These are phyloP conservation scores for Sutorius eximius DNA, from an alignment of 1,284 basidiomycete genomes.

Conservation along the genomic window DNA sequence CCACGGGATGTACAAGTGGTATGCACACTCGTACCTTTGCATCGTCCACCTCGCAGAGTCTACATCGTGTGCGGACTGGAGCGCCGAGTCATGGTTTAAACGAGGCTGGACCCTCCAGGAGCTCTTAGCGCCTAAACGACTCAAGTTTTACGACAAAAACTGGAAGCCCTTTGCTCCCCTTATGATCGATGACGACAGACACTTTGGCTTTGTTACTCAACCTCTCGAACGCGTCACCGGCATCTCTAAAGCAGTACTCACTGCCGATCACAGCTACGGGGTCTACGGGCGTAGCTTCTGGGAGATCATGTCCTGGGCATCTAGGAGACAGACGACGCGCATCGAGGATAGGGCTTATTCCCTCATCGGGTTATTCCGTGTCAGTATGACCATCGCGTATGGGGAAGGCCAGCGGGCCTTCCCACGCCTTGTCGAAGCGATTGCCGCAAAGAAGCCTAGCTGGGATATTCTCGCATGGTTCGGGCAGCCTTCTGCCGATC, in stretches of 20 bases:
- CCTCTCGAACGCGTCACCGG: background rate
- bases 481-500: slow-evolving; percentile 13
- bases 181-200: background rate
- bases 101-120: slow-evolving; percentile 16
- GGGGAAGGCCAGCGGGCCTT: slow-evolving; percentile 17
- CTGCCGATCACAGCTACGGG: slow-evolving; percentile 9
- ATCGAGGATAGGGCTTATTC: slow-evolving; percentile 17
- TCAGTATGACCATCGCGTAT: slow-evolving; percentile 15
- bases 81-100: slow-evolving; percentile 15
- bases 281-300: slow-evolving; percentile 8
- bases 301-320: slow-evolving; percentile 22
- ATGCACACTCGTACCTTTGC: background rate
- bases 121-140: slow-evolving; percentile 11
- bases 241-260: background rate
- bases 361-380: slow-evolving; percentile 14
- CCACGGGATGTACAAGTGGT: background rate
- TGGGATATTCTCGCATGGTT: slow-evolving; percentile 19
- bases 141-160: slow-evolving; percentile 16
- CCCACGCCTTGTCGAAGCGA: slow-evolving; percentile 7
- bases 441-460: slow-evolving; percentile 2
- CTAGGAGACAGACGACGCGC: slow-evolving; percentile 13
- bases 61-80: background rate
- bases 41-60: slow-evolving; percentile 16
- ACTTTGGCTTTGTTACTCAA: background rate
- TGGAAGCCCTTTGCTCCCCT: slow-evolving; percentile 6